Evolutionary conservation across 148 eudicot genomes (phyloP), one percentile per base, ranked within the genome.

Genomic region (Suaeda aralocaspica): DNA sequence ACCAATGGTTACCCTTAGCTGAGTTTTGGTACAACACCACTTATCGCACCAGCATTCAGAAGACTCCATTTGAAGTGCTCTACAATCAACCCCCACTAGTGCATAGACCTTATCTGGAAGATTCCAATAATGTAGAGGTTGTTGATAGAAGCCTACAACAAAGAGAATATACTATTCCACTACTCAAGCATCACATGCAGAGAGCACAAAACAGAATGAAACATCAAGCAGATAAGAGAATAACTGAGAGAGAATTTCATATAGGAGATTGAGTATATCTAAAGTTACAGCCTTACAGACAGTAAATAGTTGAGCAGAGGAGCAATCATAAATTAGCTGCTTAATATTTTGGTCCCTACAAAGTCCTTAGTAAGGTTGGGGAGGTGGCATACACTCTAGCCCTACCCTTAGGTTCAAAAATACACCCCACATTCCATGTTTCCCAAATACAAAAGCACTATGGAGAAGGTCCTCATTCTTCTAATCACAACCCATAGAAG

Each of bases 151-250:
- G 48, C 1, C n/a, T 63, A 9, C 67, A 63, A n/a, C 42, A 41
- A 45, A 36, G 49, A 10, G 49, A 63, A 3, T 0, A 19, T 8
- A 39, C 44, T 44, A 63, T 41, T 0, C 12, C 6, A 1, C 9
- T 36, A 3, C 28, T 63, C 4, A 63, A 63, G 14, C 0, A 36
- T 0, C 9, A 63, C n/a, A 14, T 63, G 49, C 3, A 4, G 2
- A 36, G 12, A 14, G 67, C 67, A 19, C 67, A 63, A 16, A n/a
- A 19, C 11, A 6, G 67, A 21, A 63, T 63, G 50, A 61, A 61
- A 33, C 44, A 33, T 14, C 9, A 33, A 16, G 66, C 66, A 31
- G 22, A 61, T 33, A 31, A 39, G 11, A 21, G 44, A 3, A 63
- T 48, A 13, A 1, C 67, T 5, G 50, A 63, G 6, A 63, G 48